Evolutionary conservation across 345 rosid species (phyloP).

Genomic region (Eucalyptus albens): DNA sequence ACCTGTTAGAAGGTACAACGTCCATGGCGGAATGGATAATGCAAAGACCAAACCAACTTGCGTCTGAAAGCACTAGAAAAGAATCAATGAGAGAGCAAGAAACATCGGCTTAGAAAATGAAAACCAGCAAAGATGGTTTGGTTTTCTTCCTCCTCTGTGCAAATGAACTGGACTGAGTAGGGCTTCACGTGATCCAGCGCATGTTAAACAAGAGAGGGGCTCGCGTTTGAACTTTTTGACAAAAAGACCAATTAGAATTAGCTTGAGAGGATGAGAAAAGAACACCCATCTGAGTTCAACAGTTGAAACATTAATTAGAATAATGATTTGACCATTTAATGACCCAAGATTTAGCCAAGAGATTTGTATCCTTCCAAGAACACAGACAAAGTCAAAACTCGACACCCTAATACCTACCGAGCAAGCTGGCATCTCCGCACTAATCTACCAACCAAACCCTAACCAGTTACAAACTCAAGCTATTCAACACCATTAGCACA

Average conservation of each 20-base stretch:
- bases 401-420: not conserved
- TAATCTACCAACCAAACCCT: not conserved
- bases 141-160: not conserved
- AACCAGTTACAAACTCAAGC: not conserved
- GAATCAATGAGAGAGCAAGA: not conserved
- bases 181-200: conserved; percentile 6
- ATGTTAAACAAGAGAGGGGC: not conserved
- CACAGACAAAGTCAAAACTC: not conserved
- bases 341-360: not conserved
- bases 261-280: not conserved
- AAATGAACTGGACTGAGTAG: not conserved
- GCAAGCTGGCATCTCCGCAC: not conserved
- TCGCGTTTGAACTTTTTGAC: not conserved
- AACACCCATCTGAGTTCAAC: not conserved
- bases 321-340: not conserved
- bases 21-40: not conserved
- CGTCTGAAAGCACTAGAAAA: not conserved
- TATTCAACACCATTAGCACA: not conserved
- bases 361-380: not conserved
- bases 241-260: not conserved
- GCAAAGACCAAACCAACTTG: not conserved
- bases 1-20: not conserved
- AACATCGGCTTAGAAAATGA: not conserved
- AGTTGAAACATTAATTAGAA: not conserved
- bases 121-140: not conserved